A percentile compares a stretch with the other conserved stretches of the same genome.
Conservation (phyloP, 805 yeast species). For the Pichia gijzeniarum region DNA sequence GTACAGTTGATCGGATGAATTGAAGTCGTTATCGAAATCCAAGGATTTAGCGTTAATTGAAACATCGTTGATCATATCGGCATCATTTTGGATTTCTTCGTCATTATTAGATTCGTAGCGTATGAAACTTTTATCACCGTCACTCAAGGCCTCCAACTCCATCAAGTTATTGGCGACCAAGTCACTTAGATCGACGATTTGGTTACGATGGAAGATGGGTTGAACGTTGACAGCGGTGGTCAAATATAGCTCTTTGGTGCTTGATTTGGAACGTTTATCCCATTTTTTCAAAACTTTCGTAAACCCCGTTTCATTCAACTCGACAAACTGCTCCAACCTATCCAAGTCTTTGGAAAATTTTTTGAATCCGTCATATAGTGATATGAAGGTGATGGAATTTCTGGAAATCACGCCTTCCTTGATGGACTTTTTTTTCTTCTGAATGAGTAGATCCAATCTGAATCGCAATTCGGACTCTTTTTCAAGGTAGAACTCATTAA, state of each 20-base stretch:
- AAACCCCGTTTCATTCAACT: conserved; percentile 91
- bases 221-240: conserved; percentile 93
- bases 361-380: conserved; percentile 81
- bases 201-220: conserved; percentile 90
- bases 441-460: conserved; percentile 66
- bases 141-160: conserved; percentile 70
- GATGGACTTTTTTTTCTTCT: conserved; percentile 45
- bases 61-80: not conserved
- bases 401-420: conserved; percentile 44
- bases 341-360: conserved; percentile 85
- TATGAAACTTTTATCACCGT: conserved; percentile 28
- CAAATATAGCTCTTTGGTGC: conserved; percentile 85
- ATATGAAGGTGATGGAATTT: conserved; percentile 70
- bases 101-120: conserved; percentile 21
- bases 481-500: conserved; percentile 83
- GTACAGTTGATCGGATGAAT: conserved; percentile 56
- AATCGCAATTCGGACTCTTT: conserved; percentile 84
- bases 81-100: conserved; percentile 1
- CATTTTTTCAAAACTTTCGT: conserved; percentile 93
- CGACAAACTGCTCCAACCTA: conserved; percentile 87
- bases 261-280: conserved; percentile 95
- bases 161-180: conserved; percentile 56
- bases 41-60: too few species aligned
- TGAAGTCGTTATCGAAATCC: conserved; percentile 5
- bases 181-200: conserved; percentile 80